phyloP scores from a whole-genome alignment of 768 basidiomycete species.

The Hemileccinum rubropunctum region DNA sequence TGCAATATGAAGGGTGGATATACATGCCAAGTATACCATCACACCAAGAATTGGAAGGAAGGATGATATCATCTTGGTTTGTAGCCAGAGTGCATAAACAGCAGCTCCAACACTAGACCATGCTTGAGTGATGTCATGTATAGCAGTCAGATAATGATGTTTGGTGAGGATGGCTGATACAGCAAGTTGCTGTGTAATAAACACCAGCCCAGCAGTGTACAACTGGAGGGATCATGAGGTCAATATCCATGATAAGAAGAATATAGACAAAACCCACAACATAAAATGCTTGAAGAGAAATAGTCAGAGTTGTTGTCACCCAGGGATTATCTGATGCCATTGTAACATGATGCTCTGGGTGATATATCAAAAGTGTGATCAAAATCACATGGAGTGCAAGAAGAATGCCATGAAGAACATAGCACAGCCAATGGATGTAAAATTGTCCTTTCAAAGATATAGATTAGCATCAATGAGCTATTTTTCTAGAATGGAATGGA shows the following conservation, averaged over 20 bases:
- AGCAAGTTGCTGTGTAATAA: conserved; percentile 17
- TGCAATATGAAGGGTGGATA: conserved; percentile 19
- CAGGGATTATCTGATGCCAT: background rate
- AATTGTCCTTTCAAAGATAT: background rate
- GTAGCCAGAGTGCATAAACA: conserved; percentile 11
- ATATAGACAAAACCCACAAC: background rate
- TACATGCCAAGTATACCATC: conserved; percentile 12
- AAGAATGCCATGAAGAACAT: background rate
- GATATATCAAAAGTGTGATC: background rate
- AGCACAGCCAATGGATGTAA: background rate
- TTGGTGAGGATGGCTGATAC: background rate
- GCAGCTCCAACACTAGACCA: conserved; percentile 26
- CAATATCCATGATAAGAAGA: no score
- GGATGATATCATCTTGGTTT: conserved; percentile 12
- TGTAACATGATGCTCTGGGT: background rate
- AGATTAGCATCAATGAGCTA: no score
- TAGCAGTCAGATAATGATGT: conserved; percentile 5
- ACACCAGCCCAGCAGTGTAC: conserved; percentile 16
- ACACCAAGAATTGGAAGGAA: conserved; percentile 10
- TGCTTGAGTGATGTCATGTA: conserved; percentile 18
- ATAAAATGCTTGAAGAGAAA: background rate
- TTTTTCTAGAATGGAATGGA: no score
- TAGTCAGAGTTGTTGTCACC: background rate
- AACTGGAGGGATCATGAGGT: conserved; percentile 1
- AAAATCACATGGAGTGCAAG: background rate